Evolutionary conservation across 257 asterid species (phyloP), one percentile per base, ranked within the genome.

Genomic region (Plantago major): DNA sequence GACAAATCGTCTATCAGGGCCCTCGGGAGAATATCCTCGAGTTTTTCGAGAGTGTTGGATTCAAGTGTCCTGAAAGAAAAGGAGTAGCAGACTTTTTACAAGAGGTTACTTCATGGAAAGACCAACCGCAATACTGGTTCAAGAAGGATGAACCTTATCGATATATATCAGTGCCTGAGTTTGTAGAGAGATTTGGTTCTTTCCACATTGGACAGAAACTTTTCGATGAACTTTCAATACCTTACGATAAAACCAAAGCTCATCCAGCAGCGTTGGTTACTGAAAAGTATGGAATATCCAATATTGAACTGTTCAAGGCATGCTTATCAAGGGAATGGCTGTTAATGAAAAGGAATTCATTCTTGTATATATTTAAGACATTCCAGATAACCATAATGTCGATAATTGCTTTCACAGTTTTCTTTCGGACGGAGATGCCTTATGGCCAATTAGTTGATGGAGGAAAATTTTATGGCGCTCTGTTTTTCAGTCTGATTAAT

Each of bases 261-360:
- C 99, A 92, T 71, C 99, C 97, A 40, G 99, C 99, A 49, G 99
- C 99, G 43, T 71, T 92, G 79, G 96, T 89, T 38, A 92, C 88
- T 8, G 79, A 81, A 0, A 92, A 81, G 70, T 89, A 86, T 10
- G 99, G 97, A 26, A 84, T 92, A 70, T 92, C 97, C 18, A 92
- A 80, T 50, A 73, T 77, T 83, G 96, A 81, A 12, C 94, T 92
- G 44, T 62, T 92, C 26, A 92, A 77, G 71, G 96, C 95, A 22
- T 74, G 82, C 74, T 61, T 92, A 59, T 72, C 97, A 6, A 81
- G 97, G 85, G 99, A 92, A 73, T 86, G 96, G 90, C 83, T 92
- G 51, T 71, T 89, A 78, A 89, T 89, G 78, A 92, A 83, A 54
- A 77, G 99, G 4, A 89, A 92, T 67, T 72, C 95, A 9, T 82